Base-by-base conservation (phyloP, 345 rosid species). In the Eucalyptus pauciflora region DNA sequence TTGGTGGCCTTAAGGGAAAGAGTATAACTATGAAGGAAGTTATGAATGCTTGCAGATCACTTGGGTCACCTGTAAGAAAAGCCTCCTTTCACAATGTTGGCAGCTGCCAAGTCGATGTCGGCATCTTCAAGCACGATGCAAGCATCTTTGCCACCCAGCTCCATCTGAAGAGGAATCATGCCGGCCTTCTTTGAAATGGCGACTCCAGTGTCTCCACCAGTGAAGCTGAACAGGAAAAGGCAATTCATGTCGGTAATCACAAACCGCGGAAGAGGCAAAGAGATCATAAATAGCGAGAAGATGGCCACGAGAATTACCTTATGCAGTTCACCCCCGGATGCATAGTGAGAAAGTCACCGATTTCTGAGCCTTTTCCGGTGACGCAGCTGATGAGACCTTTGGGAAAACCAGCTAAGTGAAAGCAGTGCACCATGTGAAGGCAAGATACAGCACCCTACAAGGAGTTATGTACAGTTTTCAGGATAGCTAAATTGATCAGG, bases 91-190 rank as follows among this genome's bases (percentile, higher is more conserved):
- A 98, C 94, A 29, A 98, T 95, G 93, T 96, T 96, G 58, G 97
- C 93, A n/a, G 99, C 97, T 13, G 95, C 99, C 91, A 98, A 91
- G 90, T 98, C 99, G 33, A 98, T 94, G 91, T 97, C 99, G 60
- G 99, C 99, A 89, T 98, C 99, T 76, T 98, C 99, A 10, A 97
- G 95, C 86, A 98, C 97, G 45, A 98, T 95, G 93, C 99, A 98
- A 49, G 99, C 99, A 90, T 98, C 99, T 95, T 98, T 98, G 31
- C 99, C 99, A 90, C 99, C 99, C 81, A 98, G 91, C 81, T 98
- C 99, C 99, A 97, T 98, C 93, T 98, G 99, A 87, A 98, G 99
- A 86, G 99, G 99, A 87, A 98, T 92, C 99, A 98, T 98, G 86
- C 96, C 96, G 0, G 99, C 98, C 92, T 98, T 98, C 91, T 98